These are phyloP conservation scores for Tanacetum coccineum DNA, from an alignment of 129 eudicot genomes.

Conservation along the genomic window DNA sequence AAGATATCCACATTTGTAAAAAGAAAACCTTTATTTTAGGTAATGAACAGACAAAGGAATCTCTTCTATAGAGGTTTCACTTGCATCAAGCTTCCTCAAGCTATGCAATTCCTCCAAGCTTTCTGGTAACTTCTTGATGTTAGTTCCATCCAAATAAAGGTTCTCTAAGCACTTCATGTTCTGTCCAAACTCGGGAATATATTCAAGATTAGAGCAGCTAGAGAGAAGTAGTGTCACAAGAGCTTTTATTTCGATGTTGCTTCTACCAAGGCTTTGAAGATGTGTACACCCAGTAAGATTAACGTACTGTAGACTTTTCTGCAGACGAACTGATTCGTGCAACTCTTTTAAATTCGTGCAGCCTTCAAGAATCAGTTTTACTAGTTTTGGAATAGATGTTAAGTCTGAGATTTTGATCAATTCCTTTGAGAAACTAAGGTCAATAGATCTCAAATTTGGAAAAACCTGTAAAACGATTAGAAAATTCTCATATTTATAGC, in stretches of 20 bases:
- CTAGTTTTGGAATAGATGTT: constrained; percentile 16
- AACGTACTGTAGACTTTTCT: constrained; percentile 10
- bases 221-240: constrained; percentile 23
- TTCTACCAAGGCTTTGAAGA: constrained; percentile 23
- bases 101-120: constrained; percentile 16
- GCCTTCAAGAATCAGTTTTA: constrained; percentile 22
- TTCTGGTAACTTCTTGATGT: constrained; percentile 21
- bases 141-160: constrained; percentile 17
- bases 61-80: constrained; percentile 19
- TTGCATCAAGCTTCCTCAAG: constrained; percentile 18
- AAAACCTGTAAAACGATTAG: constrained; percentile 1
- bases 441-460: constrained; percentile 23
- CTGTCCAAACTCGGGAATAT: constrained; percentile 22
- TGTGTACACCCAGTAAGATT: constrained; percentile 17
- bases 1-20: too few species aligned
- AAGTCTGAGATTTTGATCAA: constrained; percentile 19
- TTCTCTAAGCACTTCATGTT: constrained; percentile 16
- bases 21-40: too few species aligned
- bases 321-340: constrained; percentile 21
- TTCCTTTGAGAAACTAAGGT: constrained; percentile 21
- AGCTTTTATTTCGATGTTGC: constrained; percentile 17
- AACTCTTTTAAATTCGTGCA: constrained; percentile 14
- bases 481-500: not conserved
- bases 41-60: constrained; percentile 11
- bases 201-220: constrained; percentile 22